A percentile compares a stretch with the other conserved stretches of the same genome.
phyloP scores from a whole-genome alignment of 768 basidiomycete species.

The Cystofilobasidium ferigula region DNA sequence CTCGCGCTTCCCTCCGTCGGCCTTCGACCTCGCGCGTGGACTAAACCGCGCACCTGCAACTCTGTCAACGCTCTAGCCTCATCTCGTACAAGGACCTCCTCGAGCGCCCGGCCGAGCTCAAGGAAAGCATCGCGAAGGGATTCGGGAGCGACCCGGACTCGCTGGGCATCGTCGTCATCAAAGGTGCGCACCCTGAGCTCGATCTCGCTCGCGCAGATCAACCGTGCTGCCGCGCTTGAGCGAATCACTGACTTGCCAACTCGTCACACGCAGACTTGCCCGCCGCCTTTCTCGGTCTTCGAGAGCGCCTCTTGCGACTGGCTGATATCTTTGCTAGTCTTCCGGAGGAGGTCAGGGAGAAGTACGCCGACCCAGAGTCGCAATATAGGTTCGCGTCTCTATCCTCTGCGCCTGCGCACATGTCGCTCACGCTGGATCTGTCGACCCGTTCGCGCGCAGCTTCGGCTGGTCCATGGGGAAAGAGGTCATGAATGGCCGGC shows the following conservation, averaged over 20 bases:
- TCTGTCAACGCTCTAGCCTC: conserved; percentile 28
- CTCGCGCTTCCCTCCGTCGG: background rate
- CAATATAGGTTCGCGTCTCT: too few species aligned
- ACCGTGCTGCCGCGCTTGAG: background rate
- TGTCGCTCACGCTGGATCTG: background rate
- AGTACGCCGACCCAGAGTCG: conserved; percentile 44
- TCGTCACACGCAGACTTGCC: conserved; percentile 45
- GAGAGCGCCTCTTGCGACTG: conserved; percentile 62
- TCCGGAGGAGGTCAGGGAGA: conserved; percentile 56
- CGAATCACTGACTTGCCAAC: background rate
- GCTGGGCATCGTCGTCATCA: conserved; percentile 69
- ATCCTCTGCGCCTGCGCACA: too few species aligned
- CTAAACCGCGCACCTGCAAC: too few species aligned
- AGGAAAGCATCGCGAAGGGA: conserved; percentile 52
- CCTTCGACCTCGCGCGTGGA: too few species aligned
- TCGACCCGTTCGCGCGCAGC: conserved; percentile 44
- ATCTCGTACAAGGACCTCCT: conserved; percentile 55
- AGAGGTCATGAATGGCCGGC: conserved; percentile 91
- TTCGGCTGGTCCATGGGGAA: conserved; percentile 88
- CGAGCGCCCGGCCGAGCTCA: conserved; percentile 47
- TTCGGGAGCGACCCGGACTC: conserved; percentile 69
- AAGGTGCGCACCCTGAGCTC: too few species aligned
- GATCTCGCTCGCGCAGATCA: too few species aligned
- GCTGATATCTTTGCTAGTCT: conserved; percentile 66
- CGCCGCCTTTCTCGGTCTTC: conserved; percentile 48